These are phyloP conservation scores for Psilocybe subaeruginosa DNA, from an alignment of 768 basidiomycete species.

Conservation along the genomic window DNA sequence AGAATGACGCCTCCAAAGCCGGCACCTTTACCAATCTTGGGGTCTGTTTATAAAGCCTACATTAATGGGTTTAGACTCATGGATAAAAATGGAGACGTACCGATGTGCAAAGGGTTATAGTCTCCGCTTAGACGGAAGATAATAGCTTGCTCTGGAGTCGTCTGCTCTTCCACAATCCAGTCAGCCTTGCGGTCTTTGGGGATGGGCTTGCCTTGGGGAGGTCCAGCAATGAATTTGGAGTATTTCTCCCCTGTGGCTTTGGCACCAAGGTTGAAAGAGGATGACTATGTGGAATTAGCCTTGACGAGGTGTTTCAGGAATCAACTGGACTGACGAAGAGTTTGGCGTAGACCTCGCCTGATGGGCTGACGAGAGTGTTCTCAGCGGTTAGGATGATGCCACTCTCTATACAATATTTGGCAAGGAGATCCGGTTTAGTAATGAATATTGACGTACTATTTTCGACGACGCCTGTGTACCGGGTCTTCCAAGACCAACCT, in stretches of 20 bases:
- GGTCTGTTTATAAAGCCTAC: constrained; percentile 48
- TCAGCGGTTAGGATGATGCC: constrained; percentile 76
- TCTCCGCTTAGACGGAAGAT: constrained; percentile 78
- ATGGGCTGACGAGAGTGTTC: constrained; percentile 60
- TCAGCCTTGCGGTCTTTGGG: constrained; percentile 66
- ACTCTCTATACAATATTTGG: constrained; percentile 48
- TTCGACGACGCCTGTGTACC: constrained; percentile 73
- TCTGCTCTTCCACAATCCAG: constrained; percentile 63
- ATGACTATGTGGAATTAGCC: constrained; percentile 40
- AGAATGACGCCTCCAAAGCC: constrained; percentile 88
- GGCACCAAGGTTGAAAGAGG: constrained; percentile 72
- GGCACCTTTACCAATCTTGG: constrained; percentile 65
- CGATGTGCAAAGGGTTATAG: constrained; percentile 80
- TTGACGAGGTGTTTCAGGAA: not conserved
- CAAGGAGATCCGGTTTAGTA: not conserved
- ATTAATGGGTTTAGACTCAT: not conserved
- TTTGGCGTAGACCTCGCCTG: constrained; percentile 61
- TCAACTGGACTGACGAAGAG: constrained; percentile 50
- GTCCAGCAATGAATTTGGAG: constrained; percentile 60
- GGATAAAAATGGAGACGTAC: constrained; percentile 29
- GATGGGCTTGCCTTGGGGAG: constrained; percentile 61
- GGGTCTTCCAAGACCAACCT: constrained; percentile 76
- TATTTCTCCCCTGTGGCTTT: constrained; percentile 66
- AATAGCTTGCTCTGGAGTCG: constrained; percentile 67
- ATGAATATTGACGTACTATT: constrained; percentile 60